Conservation (phyloP, 805 yeast genomes). For the Barnettozyma wickerhamii region DNA sequence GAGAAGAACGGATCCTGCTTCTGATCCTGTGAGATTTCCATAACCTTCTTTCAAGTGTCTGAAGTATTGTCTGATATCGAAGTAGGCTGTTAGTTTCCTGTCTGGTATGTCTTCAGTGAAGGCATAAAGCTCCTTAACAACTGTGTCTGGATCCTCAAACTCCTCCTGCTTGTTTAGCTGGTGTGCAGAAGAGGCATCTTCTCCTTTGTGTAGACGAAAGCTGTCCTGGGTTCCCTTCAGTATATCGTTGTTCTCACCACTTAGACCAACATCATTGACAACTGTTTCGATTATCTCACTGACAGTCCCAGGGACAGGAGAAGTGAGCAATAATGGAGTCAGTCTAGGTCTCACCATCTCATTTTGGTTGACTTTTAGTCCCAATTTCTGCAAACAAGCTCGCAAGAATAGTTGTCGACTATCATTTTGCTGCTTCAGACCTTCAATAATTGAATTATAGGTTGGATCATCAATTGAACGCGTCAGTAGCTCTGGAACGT, state of each 20-base stretch:
- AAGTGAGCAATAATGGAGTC: conserved; percentile 59
- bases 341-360: conserved; percentile 53
- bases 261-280: conserved; percentile 32
- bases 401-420: conserved; percentile 54
- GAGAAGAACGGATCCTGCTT: conserved; percentile 58
- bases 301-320: conserved; percentile 32
- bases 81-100: conserved; percentile 60
- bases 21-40: conserved; percentile 28
- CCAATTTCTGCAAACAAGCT: conserved; percentile 53
- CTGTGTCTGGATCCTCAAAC: conserved; percentile 52
- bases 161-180: conserved; percentile 28
- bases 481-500: conserved; percentile 49
- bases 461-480: conserved; percentile 28
- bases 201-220: conserved; percentile 43
- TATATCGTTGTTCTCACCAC: conserved; percentile 32
- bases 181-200: conserved; percentile 23
- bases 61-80: conserved; percentile 58
- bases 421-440: conserved; percentile 39
- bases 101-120: conserved; percentile 45
- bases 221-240: conserved; percentile 54
- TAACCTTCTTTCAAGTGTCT: conserved; percentile 32
- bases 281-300: conserved; percentile 30
- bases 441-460: conserved; percentile 33
- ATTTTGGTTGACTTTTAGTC: conserved; percentile 60
- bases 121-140: conserved; percentile 51